Conservation (phyloP, 2,329 filamentous ascomycete genomes). For the Xylariaceae sp. region DNA sequence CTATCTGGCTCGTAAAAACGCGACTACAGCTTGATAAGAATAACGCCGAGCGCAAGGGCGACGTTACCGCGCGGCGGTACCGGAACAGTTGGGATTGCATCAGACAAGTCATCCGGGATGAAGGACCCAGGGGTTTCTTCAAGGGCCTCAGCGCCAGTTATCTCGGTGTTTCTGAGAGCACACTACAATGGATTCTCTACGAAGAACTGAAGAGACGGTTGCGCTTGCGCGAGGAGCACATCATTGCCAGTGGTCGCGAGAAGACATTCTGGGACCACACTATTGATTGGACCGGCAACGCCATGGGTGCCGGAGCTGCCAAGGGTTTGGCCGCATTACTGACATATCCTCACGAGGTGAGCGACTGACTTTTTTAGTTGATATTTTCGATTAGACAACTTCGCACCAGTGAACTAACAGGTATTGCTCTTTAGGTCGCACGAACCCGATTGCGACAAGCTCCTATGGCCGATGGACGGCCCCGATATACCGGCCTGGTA, state of each 20-base stretch:
- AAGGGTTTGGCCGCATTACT: slow-evolving; percentile 80
- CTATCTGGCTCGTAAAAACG: slow-evolving; percentile 96
- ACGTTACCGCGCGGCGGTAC: slow-evolving; percentile 60
- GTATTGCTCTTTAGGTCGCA: slow-evolving; percentile 51
- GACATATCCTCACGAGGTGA: slow-evolving; percentile 88
- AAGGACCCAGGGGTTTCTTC: slow-evolving; percentile 79
- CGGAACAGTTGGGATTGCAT: slow-evolving; percentile 85
- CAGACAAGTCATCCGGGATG: slow-evolving; percentile 70
- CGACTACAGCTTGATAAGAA: slow-evolving; percentile 87
- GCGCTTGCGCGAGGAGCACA: slow-evolving; percentile 55
- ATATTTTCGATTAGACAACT: neutral
- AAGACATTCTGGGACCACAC: slow-evolving; percentile 68
- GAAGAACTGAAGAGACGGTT: slow-evolving; percentile 83
- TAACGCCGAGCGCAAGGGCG: slow-evolving; percentile 56
- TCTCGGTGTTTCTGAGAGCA: slow-evolving; percentile 82
- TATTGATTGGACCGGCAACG: slow-evolving; percentile 72
- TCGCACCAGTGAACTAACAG: neutral
- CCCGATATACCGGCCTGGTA: slow-evolving; percentile 82
- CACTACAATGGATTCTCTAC: slow-evolving; percentile 89
- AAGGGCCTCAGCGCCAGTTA: slow-evolving; percentile 89
- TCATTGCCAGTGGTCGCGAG: slow-evolving; percentile 53
- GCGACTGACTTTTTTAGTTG: slow-evolving; percentile 6
- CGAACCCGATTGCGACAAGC: slow-evolving; percentile 81
- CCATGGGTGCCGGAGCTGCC: slow-evolving; percentile 72
- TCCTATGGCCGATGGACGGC: slow-evolving; percentile 62